phyloP scores from a whole-genome alignment of 352 stramenopile species.

The Globisporangium emineosum region DNA sequence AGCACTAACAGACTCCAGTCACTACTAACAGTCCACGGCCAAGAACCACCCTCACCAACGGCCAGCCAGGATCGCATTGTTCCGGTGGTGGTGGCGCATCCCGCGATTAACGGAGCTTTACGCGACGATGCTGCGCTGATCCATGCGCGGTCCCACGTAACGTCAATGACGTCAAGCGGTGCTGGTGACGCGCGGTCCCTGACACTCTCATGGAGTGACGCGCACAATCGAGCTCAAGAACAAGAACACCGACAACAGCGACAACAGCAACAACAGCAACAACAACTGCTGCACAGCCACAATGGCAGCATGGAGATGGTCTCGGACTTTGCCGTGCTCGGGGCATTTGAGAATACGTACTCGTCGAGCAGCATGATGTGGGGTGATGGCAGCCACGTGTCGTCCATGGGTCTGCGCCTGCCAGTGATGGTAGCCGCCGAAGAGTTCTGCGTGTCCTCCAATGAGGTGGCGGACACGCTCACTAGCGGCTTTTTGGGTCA shows the following conservation, averaged over 20 bases:
- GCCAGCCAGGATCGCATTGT: neutral
- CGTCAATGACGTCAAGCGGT: neutral
- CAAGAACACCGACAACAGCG: neutral
- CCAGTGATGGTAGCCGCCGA: neutral
- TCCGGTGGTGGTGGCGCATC: neutral
- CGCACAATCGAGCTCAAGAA: neutral
- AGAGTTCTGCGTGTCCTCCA: neutral
- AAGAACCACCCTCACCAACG: neutral
- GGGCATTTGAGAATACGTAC: neutral
- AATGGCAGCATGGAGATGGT: neutral
- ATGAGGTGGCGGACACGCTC: neutral
- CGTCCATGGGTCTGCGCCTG: neutral
- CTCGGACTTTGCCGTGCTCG: neutral
- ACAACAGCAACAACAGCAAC: neutral
- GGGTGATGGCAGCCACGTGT: neutral
- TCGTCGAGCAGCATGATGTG: neutral
- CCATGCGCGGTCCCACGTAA: neutral
- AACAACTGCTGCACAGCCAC: neutral
- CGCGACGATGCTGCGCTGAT: neutral
- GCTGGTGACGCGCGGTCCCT: neutral
- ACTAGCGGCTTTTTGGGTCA: neutral
- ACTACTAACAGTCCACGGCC: neutral
- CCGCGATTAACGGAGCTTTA: neutral
- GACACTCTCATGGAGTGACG: conserved; percentile 5
- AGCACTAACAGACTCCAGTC: neutral